Conservation (phyloP, 345 rosid genomes). For the Clausena lansium region DNA sequence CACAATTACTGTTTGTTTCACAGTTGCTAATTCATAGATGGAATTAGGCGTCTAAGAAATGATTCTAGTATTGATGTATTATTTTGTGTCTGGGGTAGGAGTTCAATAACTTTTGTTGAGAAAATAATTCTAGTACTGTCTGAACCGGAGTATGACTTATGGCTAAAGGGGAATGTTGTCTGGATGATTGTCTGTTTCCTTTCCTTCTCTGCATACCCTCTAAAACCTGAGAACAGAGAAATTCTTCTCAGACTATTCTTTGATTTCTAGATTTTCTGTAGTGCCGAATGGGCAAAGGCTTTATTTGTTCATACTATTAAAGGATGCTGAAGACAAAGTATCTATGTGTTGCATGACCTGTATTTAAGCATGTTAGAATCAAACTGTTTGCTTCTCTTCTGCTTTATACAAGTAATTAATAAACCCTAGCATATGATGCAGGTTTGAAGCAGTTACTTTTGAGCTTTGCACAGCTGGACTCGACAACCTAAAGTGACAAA, state of each 20-base stretch:
- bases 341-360: background rate
- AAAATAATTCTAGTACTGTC: background rate
- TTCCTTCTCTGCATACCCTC: background rate
- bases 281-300: background rate
- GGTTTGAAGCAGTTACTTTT: constrained; percentile 6
- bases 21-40: background rate
- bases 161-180: background rate
- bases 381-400: constrained; percentile 5
- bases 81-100: background rate
- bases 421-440: constrained; percentile 6
- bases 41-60: background rate
- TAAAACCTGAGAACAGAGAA: background rate
- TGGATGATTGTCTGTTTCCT: background rate
- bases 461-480: background rate
- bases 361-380: background rate
- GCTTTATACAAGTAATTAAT: background rate
- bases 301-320: background rate
- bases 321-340: background rate
- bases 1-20: background rate
- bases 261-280: background rate
- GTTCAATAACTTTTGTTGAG: background rate
- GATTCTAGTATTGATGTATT: background rate
- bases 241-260: background rate
- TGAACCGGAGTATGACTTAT: background rate
- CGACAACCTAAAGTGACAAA: background rate